A percentile compares a stretch with the other conserved stretches of the same genome.
Evolutionary conservation across 2,329 filamentous ascomycete genomes (phyloP).

Genomic region (Stachybotrys chlorohalonatus): DNA sequence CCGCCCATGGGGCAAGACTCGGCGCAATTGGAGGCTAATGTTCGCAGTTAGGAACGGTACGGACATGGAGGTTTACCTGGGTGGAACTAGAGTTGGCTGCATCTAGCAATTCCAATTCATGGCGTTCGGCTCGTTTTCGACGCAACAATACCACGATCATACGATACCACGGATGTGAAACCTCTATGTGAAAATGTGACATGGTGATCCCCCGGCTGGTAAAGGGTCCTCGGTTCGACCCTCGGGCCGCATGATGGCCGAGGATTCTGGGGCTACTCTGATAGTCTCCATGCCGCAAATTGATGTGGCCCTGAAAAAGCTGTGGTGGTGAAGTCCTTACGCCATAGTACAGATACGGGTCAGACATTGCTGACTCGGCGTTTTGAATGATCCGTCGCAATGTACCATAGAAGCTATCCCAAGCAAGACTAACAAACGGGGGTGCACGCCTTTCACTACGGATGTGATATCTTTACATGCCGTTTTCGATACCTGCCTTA

Average conservation of each 20-base stretch:
- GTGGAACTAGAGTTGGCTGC: conserved; percentile 34
- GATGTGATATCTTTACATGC: conserved; percentile 7
- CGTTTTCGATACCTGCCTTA: conserved; percentile 40
- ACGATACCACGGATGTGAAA: neutral
- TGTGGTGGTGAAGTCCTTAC: conserved; percentile 42
- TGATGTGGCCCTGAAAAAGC: conserved; percentile 49
- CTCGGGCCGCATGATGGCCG: conserved; percentile 28
- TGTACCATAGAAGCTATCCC: too few species aligned
- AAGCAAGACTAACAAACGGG: too few species aligned
- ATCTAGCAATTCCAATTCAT: conserved; percentile 35
- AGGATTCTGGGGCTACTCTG: conserved; percentile 47
- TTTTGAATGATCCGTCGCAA: too few species aligned
- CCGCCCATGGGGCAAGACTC: neutral
- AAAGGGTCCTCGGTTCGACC: conserved; percentile 43
- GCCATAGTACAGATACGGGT: conserved; percentile 60
- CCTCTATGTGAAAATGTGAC: conserved; percentile 15
- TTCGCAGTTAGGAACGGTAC: conserved; percentile 6
- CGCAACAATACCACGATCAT: conserved; percentile 23
- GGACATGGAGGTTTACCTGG: conserved; percentile 25
- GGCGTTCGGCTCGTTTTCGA: conserved; percentile 38
- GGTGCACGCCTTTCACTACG: too few species aligned
- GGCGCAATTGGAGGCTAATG: neutral
- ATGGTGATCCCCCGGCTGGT: conserved; percentile 38
- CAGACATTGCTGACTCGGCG: conserved; percentile 32
- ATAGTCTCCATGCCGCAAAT: conserved; percentile 54